A percentile compares a stretch with the other conserved stretches of the same genome.
phyloP scores from a whole-genome alignment of 352 stramenopile species.

The Elongisporangium senticosum region DNA sequence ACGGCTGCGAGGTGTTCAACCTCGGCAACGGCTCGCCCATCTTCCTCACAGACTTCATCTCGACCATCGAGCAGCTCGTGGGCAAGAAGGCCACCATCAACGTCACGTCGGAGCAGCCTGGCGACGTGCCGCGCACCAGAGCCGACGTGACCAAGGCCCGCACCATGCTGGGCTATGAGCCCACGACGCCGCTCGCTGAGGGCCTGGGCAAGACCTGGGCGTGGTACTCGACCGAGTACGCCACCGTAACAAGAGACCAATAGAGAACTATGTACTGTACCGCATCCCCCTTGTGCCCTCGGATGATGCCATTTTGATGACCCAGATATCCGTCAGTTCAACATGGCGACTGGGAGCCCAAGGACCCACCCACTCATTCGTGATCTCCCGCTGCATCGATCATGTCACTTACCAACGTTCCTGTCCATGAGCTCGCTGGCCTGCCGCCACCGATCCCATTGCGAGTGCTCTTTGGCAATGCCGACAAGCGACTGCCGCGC shows the following conservation, averaged over 20 bases:
- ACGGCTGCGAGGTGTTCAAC: constrained; percentile 96
- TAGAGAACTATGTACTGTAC: background rate
- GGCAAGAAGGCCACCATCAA: constrained; percentile 94
- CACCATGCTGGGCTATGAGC: constrained; percentile 93
- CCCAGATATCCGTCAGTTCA: background rate
- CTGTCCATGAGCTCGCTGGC: constrained; percentile 3
- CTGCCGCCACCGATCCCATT: constrained; percentile 35
- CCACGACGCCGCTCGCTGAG: constrained; percentile 89
- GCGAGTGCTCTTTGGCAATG: constrained; percentile 38
- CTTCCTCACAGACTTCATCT: constrained; percentile 93
- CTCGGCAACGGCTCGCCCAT: constrained; percentile 92
- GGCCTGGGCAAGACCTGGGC: constrained; percentile 91
- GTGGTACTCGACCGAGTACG: constrained; percentile 88
- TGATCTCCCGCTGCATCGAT: background rate
- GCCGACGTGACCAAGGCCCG: constrained; percentile 95
- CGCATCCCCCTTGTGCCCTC: background rate
- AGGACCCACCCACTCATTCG: background rate
- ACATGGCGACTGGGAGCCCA: background rate
- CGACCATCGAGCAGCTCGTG: constrained; percentile 91
- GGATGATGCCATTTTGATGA: background rate
- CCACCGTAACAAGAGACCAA: background rate
- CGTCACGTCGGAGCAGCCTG: constrained; percentile 92
- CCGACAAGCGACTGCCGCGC: constrained; percentile 35
- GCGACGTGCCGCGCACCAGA: constrained; percentile 95
- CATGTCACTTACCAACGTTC: background rate